Percentiles rank a stretch among this genome's conserved stretches.
Conservation (phyloP, 1,284 basidiomycete genomes). For the Boletellus deceptivus region DNA sequence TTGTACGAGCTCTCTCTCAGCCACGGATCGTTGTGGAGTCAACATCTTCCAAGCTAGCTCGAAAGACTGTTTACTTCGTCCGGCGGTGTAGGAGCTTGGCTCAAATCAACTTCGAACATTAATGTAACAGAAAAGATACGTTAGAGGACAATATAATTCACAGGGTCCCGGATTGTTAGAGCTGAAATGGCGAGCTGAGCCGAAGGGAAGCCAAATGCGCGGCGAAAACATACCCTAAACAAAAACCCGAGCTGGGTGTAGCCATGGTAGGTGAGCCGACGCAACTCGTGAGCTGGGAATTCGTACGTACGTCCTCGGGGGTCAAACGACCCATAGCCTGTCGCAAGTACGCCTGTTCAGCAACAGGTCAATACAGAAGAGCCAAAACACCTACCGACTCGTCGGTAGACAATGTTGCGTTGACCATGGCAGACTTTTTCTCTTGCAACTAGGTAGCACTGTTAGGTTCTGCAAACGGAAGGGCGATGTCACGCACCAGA, state of each 20-base stretch:
- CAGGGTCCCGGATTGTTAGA: conserved; percentile 8
- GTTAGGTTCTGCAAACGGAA: not conserved
- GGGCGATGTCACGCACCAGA: conserved; percentile 43
- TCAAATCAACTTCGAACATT: no score
- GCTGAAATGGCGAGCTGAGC: conserved; percentile 13
- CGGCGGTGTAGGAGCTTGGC: no score
- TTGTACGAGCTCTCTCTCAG: no score
- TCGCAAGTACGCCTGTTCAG: conserved; percentile 22
- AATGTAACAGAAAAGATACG: no score
- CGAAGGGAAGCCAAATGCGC: not conserved
- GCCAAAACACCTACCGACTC: conserved; percentile 52
- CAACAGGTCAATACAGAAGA: conserved; percentile 13
- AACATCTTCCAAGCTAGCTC: no score
- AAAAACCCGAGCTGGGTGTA: conserved; percentile 63
- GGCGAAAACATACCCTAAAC: conserved; percentile 55
- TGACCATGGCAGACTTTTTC: conserved; percentile 87
- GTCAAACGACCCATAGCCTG: conserved; percentile 89
- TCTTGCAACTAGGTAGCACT: conserved; percentile 71
- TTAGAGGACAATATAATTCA: no score
- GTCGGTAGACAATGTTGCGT: conserved; percentile 75
- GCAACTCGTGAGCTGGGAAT: not conserved
- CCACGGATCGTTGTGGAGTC: no score
- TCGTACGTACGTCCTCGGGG: conserved; percentile 75
- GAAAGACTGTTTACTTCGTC: no score
- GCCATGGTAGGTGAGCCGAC: conserved; percentile 7